phyloP scores from a whole-genome alignment of 1,284 basidiomycete species.

The Cutaneotrichosporon curvatum region DNA sequence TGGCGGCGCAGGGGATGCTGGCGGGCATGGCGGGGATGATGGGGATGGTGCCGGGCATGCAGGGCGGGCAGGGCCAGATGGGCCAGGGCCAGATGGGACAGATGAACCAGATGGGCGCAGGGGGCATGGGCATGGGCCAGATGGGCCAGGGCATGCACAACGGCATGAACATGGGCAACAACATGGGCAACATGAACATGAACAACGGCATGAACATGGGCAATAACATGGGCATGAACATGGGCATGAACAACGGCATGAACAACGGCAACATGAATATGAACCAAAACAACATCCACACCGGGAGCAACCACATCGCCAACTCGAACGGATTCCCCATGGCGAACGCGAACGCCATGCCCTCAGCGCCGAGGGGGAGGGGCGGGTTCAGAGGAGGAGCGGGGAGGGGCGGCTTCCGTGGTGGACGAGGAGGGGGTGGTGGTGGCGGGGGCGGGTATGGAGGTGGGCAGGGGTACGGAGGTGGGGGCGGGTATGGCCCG shows the following conservation, averaged over 20 bases:
- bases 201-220: constrained; percentile 1
- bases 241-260: neutral
- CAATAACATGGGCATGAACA: constrained; percentile 4
- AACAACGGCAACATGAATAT: constrained; percentile 5
- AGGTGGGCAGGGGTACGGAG: no score
- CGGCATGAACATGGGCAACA: neutral
- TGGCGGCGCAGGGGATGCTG: constrained; percentile 25
- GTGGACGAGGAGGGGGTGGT: no score
- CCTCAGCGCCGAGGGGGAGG: no score
- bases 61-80: constrained; percentile 4
- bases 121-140: constrained; percentile 3
- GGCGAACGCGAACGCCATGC: no score
- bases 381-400: no score
- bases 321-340: no score
- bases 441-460: no score
- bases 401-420: no score
- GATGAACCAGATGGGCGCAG: constrained; percentile 6
- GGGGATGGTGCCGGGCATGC: no score
- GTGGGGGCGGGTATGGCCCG: no score
- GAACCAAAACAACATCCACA: constrained; percentile 2
- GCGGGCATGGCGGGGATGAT: constrained; percentile 19
- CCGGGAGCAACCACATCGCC: neutral
- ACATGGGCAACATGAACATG: constrained; percentile 5
- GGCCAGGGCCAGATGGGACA: constrained; percentile 3
- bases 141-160: constrained; percentile 4